Conservation (phyloP, 2,329 filamentous ascomycete species). For the Akanthomyces muscarius region DNA sequence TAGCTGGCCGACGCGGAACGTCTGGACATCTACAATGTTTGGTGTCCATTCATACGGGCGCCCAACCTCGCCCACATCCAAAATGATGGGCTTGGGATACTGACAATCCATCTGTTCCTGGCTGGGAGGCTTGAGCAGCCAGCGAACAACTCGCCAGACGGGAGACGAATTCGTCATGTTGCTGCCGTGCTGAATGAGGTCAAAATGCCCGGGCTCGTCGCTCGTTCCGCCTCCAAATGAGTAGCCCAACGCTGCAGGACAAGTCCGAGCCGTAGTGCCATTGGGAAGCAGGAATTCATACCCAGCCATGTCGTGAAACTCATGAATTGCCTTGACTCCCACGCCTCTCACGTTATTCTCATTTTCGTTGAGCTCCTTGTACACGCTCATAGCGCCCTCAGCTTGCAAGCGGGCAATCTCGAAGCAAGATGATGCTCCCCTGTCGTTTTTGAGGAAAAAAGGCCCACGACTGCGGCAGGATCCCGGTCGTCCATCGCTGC, state of each 20-base stretch:
- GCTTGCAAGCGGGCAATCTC: constrained; percentile 69
- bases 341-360: constrained; percentile 55
- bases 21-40: constrained; percentile 84
- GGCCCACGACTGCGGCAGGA: constrained; percentile 69
- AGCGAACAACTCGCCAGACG: constrained; percentile 72
- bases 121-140: constrained; percentile 64
- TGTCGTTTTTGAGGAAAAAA: constrained; percentile 59
- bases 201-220: constrained; percentile 82
- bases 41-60: constrained; percentile 80
- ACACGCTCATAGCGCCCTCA: constrained; percentile 46
- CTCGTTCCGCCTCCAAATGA: constrained; percentile 88
- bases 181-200: constrained; percentile 81
- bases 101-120: constrained; percentile 71
- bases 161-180: constrained; percentile 66
- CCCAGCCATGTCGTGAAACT: constrained; percentile 72
- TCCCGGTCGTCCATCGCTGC: constrained; percentile 60
- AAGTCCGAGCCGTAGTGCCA: constrained; percentile 67
- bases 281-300: constrained; percentile 71
- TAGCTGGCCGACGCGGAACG: constrained; percentile 77
- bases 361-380: constrained; percentile 46
- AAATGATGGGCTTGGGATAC: constrained; percentile 73
- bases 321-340: constrained; percentile 73
- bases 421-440: constrained; percentile 70
- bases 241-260: constrained; percentile 80
- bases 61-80: constrained; percentile 76